Evolutionary conservation across 2,329 filamentous ascomycete genomes (phyloP), one percentile per base, ranked within the genome.

Genomic region (Dactylellina leptospora): DNA sequence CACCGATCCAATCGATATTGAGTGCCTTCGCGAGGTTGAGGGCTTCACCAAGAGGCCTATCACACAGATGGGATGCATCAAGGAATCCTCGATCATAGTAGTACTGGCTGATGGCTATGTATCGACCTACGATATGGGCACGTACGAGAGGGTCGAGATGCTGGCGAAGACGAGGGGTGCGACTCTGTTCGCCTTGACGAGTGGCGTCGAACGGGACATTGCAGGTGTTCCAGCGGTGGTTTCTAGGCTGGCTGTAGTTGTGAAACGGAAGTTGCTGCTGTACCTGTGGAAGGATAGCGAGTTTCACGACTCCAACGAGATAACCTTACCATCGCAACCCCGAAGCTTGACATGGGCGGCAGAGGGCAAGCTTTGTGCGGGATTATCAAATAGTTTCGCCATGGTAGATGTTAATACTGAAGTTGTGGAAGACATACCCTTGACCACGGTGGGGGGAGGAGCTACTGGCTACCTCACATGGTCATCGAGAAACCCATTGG

Each of bases 241-340:
- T 75, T 96, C 92, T 61, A 85, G 92, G 36, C 83, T 99, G 55
- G 95, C 92, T 4, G 93, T 99, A 9, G 92, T 92, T 3, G 91
- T 97, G 30, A 97, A 97, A 84, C 85, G 95, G 77, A 90, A 91
- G 77, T 84, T 99, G 56, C 80, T 97, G 72, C 81, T 97, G 61
- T 99, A 95, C 93, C 91, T 89, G 77, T 99, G 96, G 95, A 90
- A 95, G 77, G 93, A 96, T 79, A 95, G 92, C 83, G 95, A 97
- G 81, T 84, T 97, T 42, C 85, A 85, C 50, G 87, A 95, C 30
- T 87, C 89, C 0, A 83, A 83, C 25, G 95, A 97, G 81, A 86
- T 97, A 36, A 86, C 87, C 0, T 84, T 97, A 45, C 84, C 91
- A 30, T 93, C 93, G 77, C 87, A 90, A 20, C 90, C 97, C 74